A percentile compares a stretch with the other conserved stretches of the same genome.
Evolutionary conservation across 257 asterid species (phyloP).

Genomic region (Prunella vulgaris): DNA sequence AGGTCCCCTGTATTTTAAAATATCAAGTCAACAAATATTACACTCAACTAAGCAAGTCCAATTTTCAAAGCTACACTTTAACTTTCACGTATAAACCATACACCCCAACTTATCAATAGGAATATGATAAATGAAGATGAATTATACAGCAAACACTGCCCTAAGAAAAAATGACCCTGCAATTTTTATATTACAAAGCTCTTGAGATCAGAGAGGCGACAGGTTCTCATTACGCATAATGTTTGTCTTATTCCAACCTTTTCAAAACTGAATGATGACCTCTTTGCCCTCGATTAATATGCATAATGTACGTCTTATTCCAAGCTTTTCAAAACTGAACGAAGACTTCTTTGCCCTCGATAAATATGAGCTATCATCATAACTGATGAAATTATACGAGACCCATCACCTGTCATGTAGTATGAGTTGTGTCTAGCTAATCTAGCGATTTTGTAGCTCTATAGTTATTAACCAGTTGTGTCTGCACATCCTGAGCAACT

Average conservation of each 20-base stretch:
- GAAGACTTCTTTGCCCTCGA: slow-evolving; percentile 19
- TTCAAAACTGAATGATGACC: slow-evolving; percentile 28
- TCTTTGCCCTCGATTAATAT: slow-evolving; percentile 8
- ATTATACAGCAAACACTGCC: background rate
- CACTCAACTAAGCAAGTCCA: background rate
- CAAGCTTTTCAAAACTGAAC: slow-evolving; percentile 25
- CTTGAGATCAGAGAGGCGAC: slow-evolving; percentile 7
- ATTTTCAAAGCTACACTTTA: background rate
- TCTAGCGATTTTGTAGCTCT: slow-evolving; percentile 55
- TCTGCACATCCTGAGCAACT: slow-evolving; percentile 81
- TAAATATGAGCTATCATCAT: slow-evolving; percentile 10
- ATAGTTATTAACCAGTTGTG: slow-evolving; percentile 65
- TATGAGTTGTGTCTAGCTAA: slow-evolving; percentile 10
- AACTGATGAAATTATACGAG: slow-evolving; percentile 2
- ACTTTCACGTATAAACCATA: background rate
- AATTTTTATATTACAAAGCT: slow-evolving; percentile 16
- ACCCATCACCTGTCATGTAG: background rate
- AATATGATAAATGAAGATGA: background rate
- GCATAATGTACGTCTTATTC: background rate
- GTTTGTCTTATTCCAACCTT: slow-evolving; percentile 13
- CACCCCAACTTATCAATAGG: background rate
- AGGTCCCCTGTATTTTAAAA: background rate
- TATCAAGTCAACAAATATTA: background rate
- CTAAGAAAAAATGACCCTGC: background rate
- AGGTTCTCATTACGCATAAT: slow-evolving; percentile 14